phyloP scores from a whole-genome alignment of 2,329 filamentous ascomycete species.

The Fusarium sp. region DNA sequence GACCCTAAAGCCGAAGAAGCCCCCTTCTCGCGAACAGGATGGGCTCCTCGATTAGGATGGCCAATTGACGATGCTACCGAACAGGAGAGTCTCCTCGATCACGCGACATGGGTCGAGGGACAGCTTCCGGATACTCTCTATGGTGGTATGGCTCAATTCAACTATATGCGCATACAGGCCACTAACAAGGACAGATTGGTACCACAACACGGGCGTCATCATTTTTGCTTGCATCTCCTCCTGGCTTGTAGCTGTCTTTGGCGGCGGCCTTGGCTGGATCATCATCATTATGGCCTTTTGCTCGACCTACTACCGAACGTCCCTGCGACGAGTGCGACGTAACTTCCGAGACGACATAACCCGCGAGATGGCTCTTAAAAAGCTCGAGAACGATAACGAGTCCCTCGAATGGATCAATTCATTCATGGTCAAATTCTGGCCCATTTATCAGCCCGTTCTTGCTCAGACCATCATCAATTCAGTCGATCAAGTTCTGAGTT shows the following conservation, averaged over 20 bases:
- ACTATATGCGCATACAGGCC: not conserved
- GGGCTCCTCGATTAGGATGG: conserved; percentile 87
- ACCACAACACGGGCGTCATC: conserved; percentile 95
- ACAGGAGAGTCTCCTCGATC: conserved; percentile 79
- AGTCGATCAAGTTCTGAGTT: conserved; percentile 95
- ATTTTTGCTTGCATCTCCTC: conserved; percentile 90
- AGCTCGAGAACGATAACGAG: conserved; percentile 88
- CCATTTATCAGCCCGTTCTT: conserved; percentile 94
- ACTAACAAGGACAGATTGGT: conserved; percentile 77
- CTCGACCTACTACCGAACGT: conserved; percentile 96
- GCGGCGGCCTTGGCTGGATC: conserved; percentile 92
- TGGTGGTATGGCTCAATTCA: conserved; percentile 69
- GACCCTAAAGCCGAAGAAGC: conserved; percentile 63
- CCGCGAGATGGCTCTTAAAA: conserved; percentile 87
- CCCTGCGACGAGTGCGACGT: conserved; percentile 88
- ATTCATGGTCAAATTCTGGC: conserved; percentile 98
- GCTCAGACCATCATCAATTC: conserved; percentile 92
- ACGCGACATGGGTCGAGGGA: conserved; percentile 86
- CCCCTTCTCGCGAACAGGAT: conserved; percentile 71
- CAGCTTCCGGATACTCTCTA: conserved; percentile 90
- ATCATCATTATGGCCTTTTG: conserved; percentile 92
- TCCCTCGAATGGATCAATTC: conserved; percentile 99
- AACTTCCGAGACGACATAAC: conserved; percentile 96
- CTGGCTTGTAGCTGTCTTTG: conserved; percentile 89
- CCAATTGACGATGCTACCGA: conserved; percentile 65